A percentile compares a stretch with the other conserved stretches of the same genome.
Conservation (phyloP, 495 filamentous ascomycete genomes). For the Penicillium silybi region DNA sequence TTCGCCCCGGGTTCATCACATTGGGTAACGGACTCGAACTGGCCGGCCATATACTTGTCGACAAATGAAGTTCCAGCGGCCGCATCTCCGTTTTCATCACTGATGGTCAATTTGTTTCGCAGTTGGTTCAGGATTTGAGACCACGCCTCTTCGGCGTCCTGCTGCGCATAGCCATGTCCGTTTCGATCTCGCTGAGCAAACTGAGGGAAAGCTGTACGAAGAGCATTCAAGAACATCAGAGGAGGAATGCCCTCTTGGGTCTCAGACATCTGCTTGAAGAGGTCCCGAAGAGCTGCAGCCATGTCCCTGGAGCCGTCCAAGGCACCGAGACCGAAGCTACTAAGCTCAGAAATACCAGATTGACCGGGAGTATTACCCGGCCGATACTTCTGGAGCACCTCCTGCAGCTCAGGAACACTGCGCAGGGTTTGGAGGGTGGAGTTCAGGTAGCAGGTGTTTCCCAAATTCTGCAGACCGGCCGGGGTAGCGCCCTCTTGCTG, state of each 20-base stretch:
- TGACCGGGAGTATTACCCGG: constrained; percentile 33
- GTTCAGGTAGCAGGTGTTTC: constrained; percentile 98
- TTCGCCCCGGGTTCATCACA: constrained; percentile 78
- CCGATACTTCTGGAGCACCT: constrained; percentile 69
- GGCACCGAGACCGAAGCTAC: constrained; percentile 57
- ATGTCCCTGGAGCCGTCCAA: constrained; percentile 64
- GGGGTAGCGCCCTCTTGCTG: constrained; percentile 77
- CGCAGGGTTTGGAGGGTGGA: constrained; percentile 88
- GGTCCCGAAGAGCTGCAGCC: constrained; percentile 72
- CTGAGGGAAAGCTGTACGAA: constrained; percentile 83
- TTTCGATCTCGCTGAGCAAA: constrained; percentile 83
- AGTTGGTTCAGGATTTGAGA: constrained; percentile 91
- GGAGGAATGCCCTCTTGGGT: constrained; percentile 88
- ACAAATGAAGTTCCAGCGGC: constrained; percentile 65
- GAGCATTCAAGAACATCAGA: constrained; percentile 75
- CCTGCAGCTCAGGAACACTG: constrained; percentile 85
- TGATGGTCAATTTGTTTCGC: constrained; percentile 70
- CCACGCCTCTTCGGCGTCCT: constrained; percentile 98
- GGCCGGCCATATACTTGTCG: constrained; percentile 83
- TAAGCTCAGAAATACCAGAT: constrained; percentile 45
- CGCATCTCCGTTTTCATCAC: constrained; percentile 44
- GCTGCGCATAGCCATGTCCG: constrained; percentile 83
- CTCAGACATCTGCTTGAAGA: constrained; percentile 90
- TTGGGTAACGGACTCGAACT: constrained; percentile 68
- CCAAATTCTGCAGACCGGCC: constrained; percentile 86